Evolutionary conservation across 2,329 filamentous ascomycete species (phyloP).

Genomic region (Colletotrichum navitas): DNA sequence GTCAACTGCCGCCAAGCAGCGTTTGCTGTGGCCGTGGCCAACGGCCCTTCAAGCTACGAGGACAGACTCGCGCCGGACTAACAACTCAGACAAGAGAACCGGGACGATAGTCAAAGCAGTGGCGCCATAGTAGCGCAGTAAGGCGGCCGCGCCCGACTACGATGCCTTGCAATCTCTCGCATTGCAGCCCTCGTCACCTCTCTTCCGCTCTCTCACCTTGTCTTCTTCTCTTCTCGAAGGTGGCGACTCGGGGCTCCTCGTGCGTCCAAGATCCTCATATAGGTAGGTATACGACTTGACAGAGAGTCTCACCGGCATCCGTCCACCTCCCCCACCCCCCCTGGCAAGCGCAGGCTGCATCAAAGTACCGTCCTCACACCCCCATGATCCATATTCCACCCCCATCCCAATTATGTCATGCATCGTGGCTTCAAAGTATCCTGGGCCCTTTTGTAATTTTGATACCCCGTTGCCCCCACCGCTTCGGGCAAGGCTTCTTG

Average conservation of each 20-base stretch:
- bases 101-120: constrained; percentile 40
- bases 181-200: constrained; percentile 18
- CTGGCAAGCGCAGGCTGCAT: constrained; percentile 41
- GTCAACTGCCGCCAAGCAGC: constrained; percentile 42
- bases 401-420: constrained; percentile 60
- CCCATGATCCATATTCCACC: constrained; percentile 38
- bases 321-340: constrained; percentile 19
- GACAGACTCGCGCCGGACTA: constrained; percentile 39
- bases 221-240: constrained; percentile 5
- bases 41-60: constrained; percentile 28
- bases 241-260: not conserved
- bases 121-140: constrained; percentile 19
- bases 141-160: constrained; percentile 21
- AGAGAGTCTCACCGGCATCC: constrained; percentile 42
- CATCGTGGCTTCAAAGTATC: constrained; percentile 53
- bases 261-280: constrained; percentile 27
- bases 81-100: constrained; percentile 25
- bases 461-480: constrained; percentile 45
- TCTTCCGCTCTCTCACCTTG: constrained; percentile 17
- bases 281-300: constrained; percentile 28
- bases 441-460: constrained; percentile 53
- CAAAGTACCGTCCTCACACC: constrained; percentile 29
- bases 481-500: constrained; percentile 35
- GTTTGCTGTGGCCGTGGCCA: constrained; percentile 40
- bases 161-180: constrained; percentile 34